These are phyloP conservation scores for Cladophialophora bantiana DNA, from an alignment of 2,329 filamentous ascomycete genomes.

Conservation along the genomic window DNA sequence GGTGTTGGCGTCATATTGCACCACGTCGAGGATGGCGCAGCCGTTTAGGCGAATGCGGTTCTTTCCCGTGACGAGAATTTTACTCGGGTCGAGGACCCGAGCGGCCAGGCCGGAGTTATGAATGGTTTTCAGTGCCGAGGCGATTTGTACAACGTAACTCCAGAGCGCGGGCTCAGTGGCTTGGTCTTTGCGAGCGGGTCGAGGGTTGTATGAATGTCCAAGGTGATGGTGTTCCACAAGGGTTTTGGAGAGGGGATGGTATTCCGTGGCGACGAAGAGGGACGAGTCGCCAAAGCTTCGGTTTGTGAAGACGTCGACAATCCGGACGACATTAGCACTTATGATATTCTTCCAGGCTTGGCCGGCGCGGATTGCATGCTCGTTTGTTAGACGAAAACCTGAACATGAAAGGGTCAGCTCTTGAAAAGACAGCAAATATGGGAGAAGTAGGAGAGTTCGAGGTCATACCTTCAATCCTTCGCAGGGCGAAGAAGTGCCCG, in stretches of 20 bases:
- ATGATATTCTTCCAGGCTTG: conserved; percentile 88
- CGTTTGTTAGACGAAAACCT: conserved; percentile 87
- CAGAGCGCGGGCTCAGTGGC: conserved; percentile 80
- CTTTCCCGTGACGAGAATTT: conserved; percentile 88
- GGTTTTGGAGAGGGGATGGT: conserved; percentile 89
- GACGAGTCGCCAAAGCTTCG: conserved; percentile 93
- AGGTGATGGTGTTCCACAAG: conserved; percentile 77
- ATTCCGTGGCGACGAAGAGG: conserved; percentile 91
- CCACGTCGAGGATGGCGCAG: conserved; percentile 87
- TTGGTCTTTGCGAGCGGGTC: conserved; percentile 57
- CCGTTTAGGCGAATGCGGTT: conserved; percentile 87
- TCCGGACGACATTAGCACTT: conserved; percentile 80
- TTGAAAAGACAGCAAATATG: not conserved
- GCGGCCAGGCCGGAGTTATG: conserved; percentile 83
- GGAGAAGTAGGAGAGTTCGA: not conserved
- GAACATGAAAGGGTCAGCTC: not conserved
- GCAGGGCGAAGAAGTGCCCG: conserved; percentile 84
- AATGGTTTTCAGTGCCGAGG: conserved; percentile 84
- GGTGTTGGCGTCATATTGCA: conserved; percentile 76
- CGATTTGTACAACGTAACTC: conserved; percentile 91
- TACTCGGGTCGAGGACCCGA: conserved; percentile 82
- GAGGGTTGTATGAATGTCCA: conserved; percentile 46
- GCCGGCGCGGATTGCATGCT: conserved; percentile 83
- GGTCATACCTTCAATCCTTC: conserved; percentile 75
- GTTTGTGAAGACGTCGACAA: conserved; percentile 93